Conservation (phyloP, 83 land plant genomes). For the Thuja plicata region DNA sequence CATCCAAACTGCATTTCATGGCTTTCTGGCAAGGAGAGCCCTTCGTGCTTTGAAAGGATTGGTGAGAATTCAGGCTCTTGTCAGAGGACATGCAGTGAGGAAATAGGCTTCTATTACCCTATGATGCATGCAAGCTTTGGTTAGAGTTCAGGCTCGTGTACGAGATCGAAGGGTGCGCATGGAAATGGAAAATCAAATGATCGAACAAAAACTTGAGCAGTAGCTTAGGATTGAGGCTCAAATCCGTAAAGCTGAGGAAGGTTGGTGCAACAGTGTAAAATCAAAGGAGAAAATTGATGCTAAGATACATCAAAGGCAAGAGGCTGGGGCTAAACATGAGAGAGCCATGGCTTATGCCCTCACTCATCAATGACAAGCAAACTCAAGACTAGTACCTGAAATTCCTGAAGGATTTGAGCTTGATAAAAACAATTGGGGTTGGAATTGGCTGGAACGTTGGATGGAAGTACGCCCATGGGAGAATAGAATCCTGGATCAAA, state of each 20-base stretch:
- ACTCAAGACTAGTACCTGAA: conserved; percentile 44
- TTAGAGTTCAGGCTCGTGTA: conserved; percentile 85
- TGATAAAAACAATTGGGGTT: conserved; percentile 75
- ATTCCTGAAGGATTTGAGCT: conserved; percentile 48
- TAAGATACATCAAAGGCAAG: conserved; percentile 71
- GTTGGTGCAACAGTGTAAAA: conserved; percentile 73
- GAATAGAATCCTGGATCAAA: conserved; percentile 59
- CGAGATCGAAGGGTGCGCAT: conserved; percentile 78
- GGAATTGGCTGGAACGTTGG: conserved; percentile 85
- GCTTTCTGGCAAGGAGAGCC: conserved; percentile 79
- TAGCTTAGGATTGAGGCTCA: conserved; percentile 51
- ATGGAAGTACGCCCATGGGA: conserved; percentile 88
- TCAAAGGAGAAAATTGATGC: conserved; percentile 69
- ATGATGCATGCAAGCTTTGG: conserved; percentile 83
- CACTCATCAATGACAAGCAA: conserved; percentile 82
- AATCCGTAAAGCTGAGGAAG: conserved; percentile 67
- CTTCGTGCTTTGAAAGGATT: conserved; percentile 77
- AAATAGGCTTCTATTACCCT: conserved; percentile 84
- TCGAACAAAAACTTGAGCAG: conserved; percentile 52
- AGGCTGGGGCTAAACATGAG: conserved; percentile 80
- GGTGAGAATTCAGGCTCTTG: conserved; percentile 83
- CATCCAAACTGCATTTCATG: conserved; percentile 7
- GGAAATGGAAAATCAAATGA: conserved; percentile 57
- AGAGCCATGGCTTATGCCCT: conserved; percentile 89
- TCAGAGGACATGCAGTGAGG: conserved; percentile 84